A percentile compares a stretch with the other conserved stretches of the same genome.
These are phyloP conservation scores for Ustilago curta DNA, from an alignment of 1,284 basidiomycete genomes.

Conservation along the genomic window DNA sequence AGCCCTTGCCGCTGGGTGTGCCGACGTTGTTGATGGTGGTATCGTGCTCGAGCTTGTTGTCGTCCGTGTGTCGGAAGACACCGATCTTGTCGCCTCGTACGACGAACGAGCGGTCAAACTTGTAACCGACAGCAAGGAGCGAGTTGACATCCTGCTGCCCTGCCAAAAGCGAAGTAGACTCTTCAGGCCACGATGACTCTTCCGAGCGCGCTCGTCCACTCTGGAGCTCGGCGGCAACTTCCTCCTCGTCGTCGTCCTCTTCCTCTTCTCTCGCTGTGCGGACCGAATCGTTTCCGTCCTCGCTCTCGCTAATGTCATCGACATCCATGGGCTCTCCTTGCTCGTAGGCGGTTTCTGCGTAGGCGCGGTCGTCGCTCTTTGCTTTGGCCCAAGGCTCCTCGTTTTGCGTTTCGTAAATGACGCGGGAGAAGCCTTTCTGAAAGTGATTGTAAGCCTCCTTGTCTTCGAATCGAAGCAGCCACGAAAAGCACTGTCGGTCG, in stretches of 20 bases:
- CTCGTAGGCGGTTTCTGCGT: constrained; percentile 75
- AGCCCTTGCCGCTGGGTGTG: constrained; percentile 83
- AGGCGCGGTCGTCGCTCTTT: constrained; percentile 74
- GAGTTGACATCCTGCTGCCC: constrained; percentile 75
- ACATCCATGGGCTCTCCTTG: constrained; percentile 83
- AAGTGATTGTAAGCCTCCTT: constrained; percentile 77
- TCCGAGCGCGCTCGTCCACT: constrained; percentile 24
- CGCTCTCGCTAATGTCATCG: constrained; percentile 58
- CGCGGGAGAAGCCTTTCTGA: constrained; percentile 78
- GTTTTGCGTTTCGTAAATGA: constrained; percentile 86
- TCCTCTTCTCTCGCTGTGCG: constrained; percentile 67
- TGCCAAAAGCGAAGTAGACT: constrained; percentile 38
- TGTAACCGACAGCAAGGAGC: constrained; percentile 93
- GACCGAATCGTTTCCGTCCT: constrained; percentile 48
- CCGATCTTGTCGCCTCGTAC: constrained; percentile 95
- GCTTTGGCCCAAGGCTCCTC: constrained; percentile 79
- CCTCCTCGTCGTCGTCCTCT: constrained; percentile 74
- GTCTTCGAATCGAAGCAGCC: constrained; percentile 82
- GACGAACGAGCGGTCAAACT: constrained; percentile 94
- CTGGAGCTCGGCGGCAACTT: constrained; percentile 71
- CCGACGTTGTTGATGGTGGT: constrained; percentile 88
- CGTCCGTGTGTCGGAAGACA: constrained; percentile 88
- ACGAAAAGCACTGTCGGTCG: constrained; percentile 77
- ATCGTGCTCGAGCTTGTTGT: constrained; percentile 83
- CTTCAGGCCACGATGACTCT: constrained; percentile 38